Base-by-base conservation (phyloP, 2,329 filamentous ascomycete genomes). In the Trichoderma cornu-damae region DNA sequence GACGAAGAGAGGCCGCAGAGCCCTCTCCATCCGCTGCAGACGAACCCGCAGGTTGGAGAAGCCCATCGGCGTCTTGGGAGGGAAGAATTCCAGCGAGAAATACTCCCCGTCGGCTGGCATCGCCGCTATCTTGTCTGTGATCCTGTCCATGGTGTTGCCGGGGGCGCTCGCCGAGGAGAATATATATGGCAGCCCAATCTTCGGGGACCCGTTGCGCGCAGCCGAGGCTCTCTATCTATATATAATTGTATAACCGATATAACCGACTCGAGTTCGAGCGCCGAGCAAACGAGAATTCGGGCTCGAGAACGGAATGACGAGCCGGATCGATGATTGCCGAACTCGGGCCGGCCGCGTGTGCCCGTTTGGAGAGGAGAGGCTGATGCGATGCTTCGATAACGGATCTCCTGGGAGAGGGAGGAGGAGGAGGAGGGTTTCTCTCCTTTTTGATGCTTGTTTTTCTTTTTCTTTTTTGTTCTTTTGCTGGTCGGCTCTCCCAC, bases 61-160 rank as follows among this genome's bases (percentile, higher is more conserved):
- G 63, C 94, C 94, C 86, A 96, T 96, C 61, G 87, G 81, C 46
- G 94, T 99, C 79, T 97, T 99, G 62, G 94, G 94, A 64, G 94
- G 94, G 77, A 99, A 99, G 84, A 99, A 99, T 77, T 99, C 94
- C 74, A 97, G 87, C 47, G 94, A 97, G 75, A 96, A 96, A 79
- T 94, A 97, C 70, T 83, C 85, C 63, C 84, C 83, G 73, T 89
- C 84, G 62, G 87, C 82, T 72, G 90, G 89, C 76, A 99, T 77
- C 61, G 90, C 89, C 75, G 89, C 89, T 70, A 97, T 93, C 80
- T 96, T 96, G 79, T 95, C 88, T 61, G 90, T 96, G 70, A 96
- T 92, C 75, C 89, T 94, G 77, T 91, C 87, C 86, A 90, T 90
- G 61, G 58, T 60, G 64, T n/a, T n/a, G 59, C 18, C 26, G 20